A percentile compares a stretch with the other conserved stretches of the same genome.
Evolutionary conservation across 129 eudicot genomes (phyloP).

Genomic region (Calendula officinalis): DNA sequence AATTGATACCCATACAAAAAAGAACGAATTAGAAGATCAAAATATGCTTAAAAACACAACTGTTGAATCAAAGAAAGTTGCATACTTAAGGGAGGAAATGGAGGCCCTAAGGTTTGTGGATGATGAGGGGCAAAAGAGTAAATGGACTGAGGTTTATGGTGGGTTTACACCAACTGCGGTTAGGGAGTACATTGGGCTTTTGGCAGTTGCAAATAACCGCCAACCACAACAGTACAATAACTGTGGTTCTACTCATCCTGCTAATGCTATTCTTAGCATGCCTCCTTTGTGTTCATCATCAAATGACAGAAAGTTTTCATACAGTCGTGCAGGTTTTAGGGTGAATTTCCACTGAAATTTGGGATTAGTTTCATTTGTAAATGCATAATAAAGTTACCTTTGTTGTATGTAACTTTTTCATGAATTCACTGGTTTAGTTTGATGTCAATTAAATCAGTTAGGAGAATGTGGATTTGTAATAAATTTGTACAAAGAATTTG

Average conservation of each 20-base stretch:
- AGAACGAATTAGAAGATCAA: neutral
- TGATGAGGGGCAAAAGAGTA: slow-evolving; percentile 26
- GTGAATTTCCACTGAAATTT: slow-evolving; percentile 20
- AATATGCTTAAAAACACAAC: neutral
- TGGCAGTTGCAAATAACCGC: slow-evolving; percentile 13
- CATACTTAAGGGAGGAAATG: slow-evolving; percentile 31
- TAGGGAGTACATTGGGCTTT: slow-evolving; percentile 34
- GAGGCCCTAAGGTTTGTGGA: slow-evolving; percentile 38
- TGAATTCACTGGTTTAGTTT: slow-evolving; percentile 5
- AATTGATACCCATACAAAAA: too few species aligned
- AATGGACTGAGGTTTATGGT: slow-evolving; percentile 23
- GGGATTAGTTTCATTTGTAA: slow-evolving; percentile 23
- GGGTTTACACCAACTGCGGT: slow-evolving; percentile 29
- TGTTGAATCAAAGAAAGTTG: slow-evolving; percentile 24
- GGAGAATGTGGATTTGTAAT: slow-evolving; percentile 1
- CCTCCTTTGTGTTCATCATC: slow-evolving; percentile 31
- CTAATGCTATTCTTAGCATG: slow-evolving; percentile 31
- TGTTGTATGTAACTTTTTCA: slow-evolving; percentile 14
- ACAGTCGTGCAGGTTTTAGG: slow-evolving; percentile 16
- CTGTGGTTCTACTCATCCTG: slow-evolving; percentile 25
- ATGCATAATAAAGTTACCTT: slow-evolving; percentile 4
- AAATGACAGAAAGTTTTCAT: slow-evolving; percentile 23
- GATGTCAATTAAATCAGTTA: slow-evolving; percentile 20
- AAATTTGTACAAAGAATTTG: slow-evolving; percentile 19
- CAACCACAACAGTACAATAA: slow-evolving; percentile 31